Evolutionary conservation across 2,329 filamentous ascomycete genomes (phyloP).

Genomic region (Alternaria sp.): DNA sequence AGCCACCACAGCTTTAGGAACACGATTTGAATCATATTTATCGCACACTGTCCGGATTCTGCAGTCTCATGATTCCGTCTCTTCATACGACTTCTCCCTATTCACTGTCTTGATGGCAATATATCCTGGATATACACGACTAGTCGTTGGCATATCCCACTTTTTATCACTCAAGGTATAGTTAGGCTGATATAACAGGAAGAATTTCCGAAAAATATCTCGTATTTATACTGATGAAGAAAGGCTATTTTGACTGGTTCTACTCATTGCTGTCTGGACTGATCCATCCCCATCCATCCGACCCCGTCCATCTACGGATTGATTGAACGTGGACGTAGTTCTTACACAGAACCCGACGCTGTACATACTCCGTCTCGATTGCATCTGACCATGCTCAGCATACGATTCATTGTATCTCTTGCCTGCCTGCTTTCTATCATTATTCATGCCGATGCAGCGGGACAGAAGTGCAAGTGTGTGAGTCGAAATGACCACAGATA

Average conservation of each 20-base stretch:
- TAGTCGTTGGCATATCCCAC: neutral
- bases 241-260: neutral
- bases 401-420: neutral
- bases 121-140: neutral
- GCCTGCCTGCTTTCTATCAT: neutral
- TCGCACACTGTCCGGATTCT: neutral
- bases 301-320: neutral
- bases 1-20: neutral
- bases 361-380: neutral
- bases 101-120: neutral
- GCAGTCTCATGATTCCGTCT: neutral
- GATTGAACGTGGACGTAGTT: too few relatives aligned
- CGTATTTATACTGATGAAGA: neutral
- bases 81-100: neutral
- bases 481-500: neutral
- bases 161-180: neutral
- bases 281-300: neutral
- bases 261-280: neutral
- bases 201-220: neutral
- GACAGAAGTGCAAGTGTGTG: constrained; percentile 32
- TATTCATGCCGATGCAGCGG: neutral
- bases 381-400: neutral
- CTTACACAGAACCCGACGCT: neutral
- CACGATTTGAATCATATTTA: neutral
- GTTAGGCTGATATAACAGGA: neutral